These are phyloP conservation scores for Termitomyces sp. DNA, from an alignment of 768 basidiomycete genomes.

Conservation along the genomic window DNA sequence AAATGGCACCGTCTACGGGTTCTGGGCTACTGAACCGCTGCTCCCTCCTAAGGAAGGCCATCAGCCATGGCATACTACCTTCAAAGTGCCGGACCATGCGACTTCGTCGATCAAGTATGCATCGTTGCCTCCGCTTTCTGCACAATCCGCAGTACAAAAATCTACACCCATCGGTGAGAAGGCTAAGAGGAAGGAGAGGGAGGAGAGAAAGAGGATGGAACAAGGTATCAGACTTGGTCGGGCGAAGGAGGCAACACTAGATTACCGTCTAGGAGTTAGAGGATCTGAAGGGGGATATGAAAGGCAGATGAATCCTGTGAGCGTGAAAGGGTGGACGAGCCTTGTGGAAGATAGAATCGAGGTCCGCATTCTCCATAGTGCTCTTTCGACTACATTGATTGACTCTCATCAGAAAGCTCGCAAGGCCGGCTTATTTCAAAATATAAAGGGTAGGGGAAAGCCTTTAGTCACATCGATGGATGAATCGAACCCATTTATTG, in stretches of 20 bases:
- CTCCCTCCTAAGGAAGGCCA: constrained; percentile 53
- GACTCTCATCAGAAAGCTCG: constrained; percentile 47
- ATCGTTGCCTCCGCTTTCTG: constrained; percentile 28
- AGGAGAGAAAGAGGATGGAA: constrained; percentile 45
- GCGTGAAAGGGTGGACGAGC: constrained; percentile 68
- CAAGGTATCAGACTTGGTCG: constrained; percentile 50
- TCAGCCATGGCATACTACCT: constrained; percentile 67
- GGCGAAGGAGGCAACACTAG: constrained; percentile 70
- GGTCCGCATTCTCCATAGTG: constrained; percentile 29
- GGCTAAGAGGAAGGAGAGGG: constrained; percentile 38
- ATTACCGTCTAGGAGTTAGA: constrained; percentile 64
- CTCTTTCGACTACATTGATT: not conserved
- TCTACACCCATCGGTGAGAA: constrained; percentile 26
- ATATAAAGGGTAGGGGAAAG: constrained; percentile 58
- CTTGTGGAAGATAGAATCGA: constrained; percentile 79
- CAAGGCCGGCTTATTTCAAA: constrained; percentile 63
- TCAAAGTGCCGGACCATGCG: constrained; percentile 53
- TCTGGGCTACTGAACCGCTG: constrained; percentile 49
- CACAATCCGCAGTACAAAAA: constrained; percentile 10
- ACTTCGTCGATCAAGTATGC: constrained; percentile 49
- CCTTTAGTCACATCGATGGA: constrained; percentile 32
- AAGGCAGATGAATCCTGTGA: constrained; percentile 47
- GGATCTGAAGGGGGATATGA: constrained; percentile 14
- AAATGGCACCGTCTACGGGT: constrained; percentile 20
- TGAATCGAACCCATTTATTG: constrained; percentile 53